Base-by-base conservation (phyloP, 2,329 filamentous ascomycete genomes). In the Cadophora sp. region DNA sequence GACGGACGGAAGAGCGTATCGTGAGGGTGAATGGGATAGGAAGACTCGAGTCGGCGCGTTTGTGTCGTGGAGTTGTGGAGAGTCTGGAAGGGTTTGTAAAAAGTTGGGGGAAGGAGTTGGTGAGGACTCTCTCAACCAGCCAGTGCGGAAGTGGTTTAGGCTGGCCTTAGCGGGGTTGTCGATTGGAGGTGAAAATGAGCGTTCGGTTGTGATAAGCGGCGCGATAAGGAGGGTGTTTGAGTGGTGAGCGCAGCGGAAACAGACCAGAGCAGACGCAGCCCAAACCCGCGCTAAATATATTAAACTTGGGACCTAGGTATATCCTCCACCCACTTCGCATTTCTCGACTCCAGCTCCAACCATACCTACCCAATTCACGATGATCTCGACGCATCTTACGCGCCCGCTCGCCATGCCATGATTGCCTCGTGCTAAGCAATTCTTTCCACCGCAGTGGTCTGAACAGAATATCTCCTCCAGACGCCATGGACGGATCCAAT, bases 401-500 rank as follows among this genome's bases (percentile, higher is more conserved):
- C 24, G 5, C 24, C 50, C 16, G 16, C 27, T 53, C 50, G 16
- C 36, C 8, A 39, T 39, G 36, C 36, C 36, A 39, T 39, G 36
- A 39, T 13, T 9, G 36, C 36, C 36, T 39, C 36, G 8, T 39
- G 36, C 36, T 39, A 39, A 39, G n/a, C 20, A 41, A 30, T 58
- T 16, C 27, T 18, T 11, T n/a, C n/a, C 36, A 65, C 65, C 65
- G 58, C 41, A 33, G 56, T 43, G 24, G 62, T 66, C 66, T 68
- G 63, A 66, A 22, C 33, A 30, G 27, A 27, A 68, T 33, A 48
- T 47, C n/a, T 27, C 50, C n/a, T 27, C 24, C 4, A 22, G 14
- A 27, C 45, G 66, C 45, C 24, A 78, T 78, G 77, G 72, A 70
- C 51, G 59, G 68, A 36, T 72, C 71, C 30, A 70, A 71, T 66